Evolutionary conservation across 345 rosid species (phyloP).

Genomic region (Trapa incisa): DNA sequence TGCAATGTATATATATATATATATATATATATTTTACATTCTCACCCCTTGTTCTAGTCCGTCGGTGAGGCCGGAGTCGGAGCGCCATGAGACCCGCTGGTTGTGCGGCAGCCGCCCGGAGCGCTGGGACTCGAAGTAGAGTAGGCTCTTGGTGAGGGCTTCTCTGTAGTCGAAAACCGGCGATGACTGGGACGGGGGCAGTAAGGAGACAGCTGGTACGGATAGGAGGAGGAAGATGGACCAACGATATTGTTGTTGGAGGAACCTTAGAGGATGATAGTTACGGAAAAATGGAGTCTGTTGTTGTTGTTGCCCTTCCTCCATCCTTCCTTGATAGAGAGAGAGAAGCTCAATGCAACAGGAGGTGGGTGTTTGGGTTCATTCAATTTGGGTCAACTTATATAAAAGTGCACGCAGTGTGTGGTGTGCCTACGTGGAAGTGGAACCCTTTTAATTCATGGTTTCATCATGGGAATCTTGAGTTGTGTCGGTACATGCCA

Average conservation of each 20-base stretch:
- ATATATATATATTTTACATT: background rate
- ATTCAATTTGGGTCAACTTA: background rate
- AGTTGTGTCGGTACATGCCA: too few species aligned
- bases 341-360: too few species aligned
- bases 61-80: slow-evolving; percentile 55
- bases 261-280: background rate
- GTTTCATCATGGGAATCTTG: too few species aligned
- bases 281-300: background rate
- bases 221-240: slow-evolving; percentile 3
- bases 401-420: background rate
- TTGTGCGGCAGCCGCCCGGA: slow-evolving; percentile 49
- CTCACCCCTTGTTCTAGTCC: slow-evolving; percentile 63
- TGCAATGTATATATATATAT: too few species aligned
- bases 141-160: slow-evolving; percentile 47
- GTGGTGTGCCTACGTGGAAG: too few species aligned
- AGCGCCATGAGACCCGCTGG: slow-evolving; percentile 53
- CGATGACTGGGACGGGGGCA: background rate
- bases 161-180: slow-evolving; percentile 27
- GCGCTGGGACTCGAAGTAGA: slow-evolving; percentile 58
- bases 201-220: background rate
- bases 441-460: too few species aligned
- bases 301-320: slow-evolving; percentile 5
- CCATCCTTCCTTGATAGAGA: slow-evolving; percentile 4
- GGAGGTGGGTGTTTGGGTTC: background rate
- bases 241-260: background rate